Evolutionary conservation across 768 basidiomycete genomes (phyloP), one percentile per base, ranked within the genome.

Genomic region (Paxillus rubicundulus): DNA sequence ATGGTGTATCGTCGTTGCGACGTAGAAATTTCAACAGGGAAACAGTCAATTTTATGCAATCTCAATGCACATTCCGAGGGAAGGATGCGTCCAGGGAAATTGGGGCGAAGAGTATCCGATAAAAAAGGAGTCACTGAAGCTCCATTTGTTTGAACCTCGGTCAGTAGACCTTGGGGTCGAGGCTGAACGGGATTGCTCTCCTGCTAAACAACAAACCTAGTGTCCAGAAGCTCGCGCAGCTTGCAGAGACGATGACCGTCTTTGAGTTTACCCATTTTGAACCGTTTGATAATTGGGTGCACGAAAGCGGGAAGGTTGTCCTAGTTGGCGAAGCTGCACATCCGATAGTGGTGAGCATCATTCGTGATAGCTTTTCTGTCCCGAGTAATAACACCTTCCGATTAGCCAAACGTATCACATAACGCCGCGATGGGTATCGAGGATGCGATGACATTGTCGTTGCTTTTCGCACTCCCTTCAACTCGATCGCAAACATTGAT

Each of bases 241-340:
- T 54, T 28, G 44, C 58, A 12, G 17, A 53, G 18, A 51, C 50
- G 33, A 45, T 68, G 24, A 33, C 33, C 21, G 70, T 71, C 2
- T 60, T 73, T 3, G 54, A 67, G 7, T 67, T 75, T 37, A 70
- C 47, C 21, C 24, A 24, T 6, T 24, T 24, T n/a, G 61, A 66
- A 2, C 67, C 72, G 13, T 67, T 80, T 27, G 79, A 82, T 13
- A 74, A 68, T 27, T 74, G 79, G 67, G 77, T 78, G 2, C 80
- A 82, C 56, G 77, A 80, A 24, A 67, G 70, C 5, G 78, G 76
- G 9, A 72, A 72, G 47, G 70, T 82, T 2, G 79, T 81, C 14
- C 61, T 85, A 6, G 68, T 82, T 18, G 84, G 83, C 30, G 79
- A 84, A 55, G 82, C 82, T 1, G 81, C 79, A 2, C 82, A 85